Percentiles rank a stretch among this genome's conserved stretches.
These are phyloP conservation scores for Rhizophora apiculata DNA, from an alignment of 345 rosid genomes.

Conservation along the genomic window DNA sequence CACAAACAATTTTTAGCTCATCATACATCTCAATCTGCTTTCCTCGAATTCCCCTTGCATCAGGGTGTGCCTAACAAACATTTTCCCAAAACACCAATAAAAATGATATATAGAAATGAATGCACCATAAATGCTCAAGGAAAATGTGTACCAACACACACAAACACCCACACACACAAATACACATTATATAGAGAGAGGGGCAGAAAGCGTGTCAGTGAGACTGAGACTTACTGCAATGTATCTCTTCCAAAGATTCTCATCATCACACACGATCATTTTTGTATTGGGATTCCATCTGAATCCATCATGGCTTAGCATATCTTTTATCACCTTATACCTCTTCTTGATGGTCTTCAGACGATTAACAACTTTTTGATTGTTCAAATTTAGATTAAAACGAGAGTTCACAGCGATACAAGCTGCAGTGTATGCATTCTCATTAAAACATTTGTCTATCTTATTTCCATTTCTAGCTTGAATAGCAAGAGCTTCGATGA, in stretches of 20 bases:
- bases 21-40: constrained; percentile 86
- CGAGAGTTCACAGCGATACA: constrained; percentile 67
- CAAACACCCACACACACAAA: not conserved
- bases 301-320: constrained; percentile 76
- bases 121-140: not conserved
- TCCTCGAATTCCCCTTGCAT: constrained; percentile 72
- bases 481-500: constrained; percentile 76
- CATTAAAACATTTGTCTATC: constrained; percentile 75
- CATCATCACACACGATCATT: constrained; percentile 65
- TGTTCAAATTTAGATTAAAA: constrained; percentile 67
- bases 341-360: constrained; percentile 89
- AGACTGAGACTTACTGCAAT: constrained; percentile 47
- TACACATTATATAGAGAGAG: too few species aligned
- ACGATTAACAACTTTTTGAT: constrained; percentile 78
- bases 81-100: constrained; percentile 6
- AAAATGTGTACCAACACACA: not conserved
- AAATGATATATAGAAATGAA: not conserved
- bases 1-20: constrained; percentile 77
- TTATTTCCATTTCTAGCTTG: constrained; percentile 83
- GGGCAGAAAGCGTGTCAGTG: too few species aligned
- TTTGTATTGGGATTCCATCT: constrained; percentile 66
- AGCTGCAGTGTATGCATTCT: constrained; percentile 74
- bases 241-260: constrained; percentile 81
- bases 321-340: constrained; percentile 67
- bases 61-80: constrained; percentile 60